These are phyloP conservation scores for Globisporangium emineosum DNA, from an alignment of 352 stramenopile genomes.

Conservation along the genomic window DNA sequence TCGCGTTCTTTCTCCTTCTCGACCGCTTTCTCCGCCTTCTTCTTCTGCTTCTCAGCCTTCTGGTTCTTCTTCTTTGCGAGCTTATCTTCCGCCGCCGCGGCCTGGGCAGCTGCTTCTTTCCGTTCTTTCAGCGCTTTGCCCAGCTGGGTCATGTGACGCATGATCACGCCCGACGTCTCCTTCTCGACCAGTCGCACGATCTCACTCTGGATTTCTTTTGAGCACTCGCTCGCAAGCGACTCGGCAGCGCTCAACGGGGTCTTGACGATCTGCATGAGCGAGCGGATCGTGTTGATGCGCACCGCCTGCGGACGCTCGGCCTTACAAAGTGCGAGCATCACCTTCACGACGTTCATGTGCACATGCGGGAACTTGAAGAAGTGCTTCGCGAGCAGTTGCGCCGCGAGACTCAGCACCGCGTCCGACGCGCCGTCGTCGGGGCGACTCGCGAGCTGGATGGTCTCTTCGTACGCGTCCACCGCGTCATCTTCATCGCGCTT, in stretches of 20 bases:
- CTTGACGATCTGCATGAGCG: constrained; percentile 70
- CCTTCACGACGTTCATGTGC: constrained; percentile 67
- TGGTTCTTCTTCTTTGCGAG: constrained; percentile 7
- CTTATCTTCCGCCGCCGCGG: neutral
- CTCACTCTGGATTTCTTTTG: constrained; percentile 38
- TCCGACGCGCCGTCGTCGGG: constrained; percentile 29
- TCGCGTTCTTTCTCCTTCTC: neutral
- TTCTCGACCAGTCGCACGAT: constrained; percentile 34
- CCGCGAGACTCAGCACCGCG: constrained; percentile 60
- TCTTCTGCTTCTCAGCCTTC: constrained; percentile 12
- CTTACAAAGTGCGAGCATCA: constrained; percentile 47
- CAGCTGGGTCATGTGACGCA: constrained; percentile 59
- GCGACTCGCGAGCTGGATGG: constrained; percentile 48
- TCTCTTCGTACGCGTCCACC: constrained; percentile 71
- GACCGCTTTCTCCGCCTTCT: constrained; percentile 1
- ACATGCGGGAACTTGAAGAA: constrained; percentile 80
- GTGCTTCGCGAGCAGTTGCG: constrained; percentile 72
- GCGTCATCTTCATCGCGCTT: constrained; percentile 67
- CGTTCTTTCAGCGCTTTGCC: constrained; percentile 43
- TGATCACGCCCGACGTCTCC: constrained; percentile 54
- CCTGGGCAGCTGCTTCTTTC: constrained; percentile 1
- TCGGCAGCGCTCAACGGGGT: constrained; percentile 22
- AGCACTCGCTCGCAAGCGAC: constrained; percentile 25
- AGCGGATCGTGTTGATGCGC: constrained; percentile 73
- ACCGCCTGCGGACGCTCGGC: constrained; percentile 46